phyloP scores from a whole-genome alignment of 208 protist species.

The Herpetomonas samuelpessoai region DNA sequence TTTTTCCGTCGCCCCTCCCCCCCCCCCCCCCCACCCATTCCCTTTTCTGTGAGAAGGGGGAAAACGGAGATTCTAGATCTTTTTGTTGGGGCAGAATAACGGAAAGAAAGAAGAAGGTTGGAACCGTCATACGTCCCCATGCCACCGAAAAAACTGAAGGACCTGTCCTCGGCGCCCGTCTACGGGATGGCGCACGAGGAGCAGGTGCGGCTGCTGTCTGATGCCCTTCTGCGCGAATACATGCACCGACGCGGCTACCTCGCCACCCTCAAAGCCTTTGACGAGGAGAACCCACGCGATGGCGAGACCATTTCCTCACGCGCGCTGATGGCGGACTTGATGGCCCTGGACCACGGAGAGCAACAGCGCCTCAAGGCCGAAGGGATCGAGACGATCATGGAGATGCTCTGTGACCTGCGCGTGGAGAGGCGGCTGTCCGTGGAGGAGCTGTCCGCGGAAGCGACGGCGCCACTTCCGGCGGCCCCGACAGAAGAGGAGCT shows the following conservation, averaged over 20 bases:
- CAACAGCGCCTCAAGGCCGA: conserved; percentile 61
- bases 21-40: background rate
- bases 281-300: conserved; percentile 80
- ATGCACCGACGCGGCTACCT: conserved; percentile 88
- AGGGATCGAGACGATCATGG: conserved; percentile 90
- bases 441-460: conserved; percentile 43
- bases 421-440: conserved; percentile 56
- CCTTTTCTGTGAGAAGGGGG: conserved; percentile 3
- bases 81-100: background rate
- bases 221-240: conserved; percentile 89
- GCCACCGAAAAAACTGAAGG: conserved; percentile 65
- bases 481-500: conserved; percentile 38
- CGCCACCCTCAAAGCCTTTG: conserved; percentile 80
- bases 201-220: conserved; percentile 80
- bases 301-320: conserved; percentile 81
- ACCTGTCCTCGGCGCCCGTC: conserved; percentile 46
- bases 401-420: conserved; percentile 84
- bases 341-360: conserved; percentile 50
- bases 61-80: conserved; percentile 6
- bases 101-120: background rate
- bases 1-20: background rate
- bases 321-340: conserved; percentile 85
- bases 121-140: too few relatives aligned
- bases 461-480: conserved; percentile 29
- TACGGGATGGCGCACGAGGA: conserved; percentile 68